phyloP scores from a whole-genome alignment of 2,329 filamentous ascomycete species.

The Nigrospora sphaerica region DNA sequence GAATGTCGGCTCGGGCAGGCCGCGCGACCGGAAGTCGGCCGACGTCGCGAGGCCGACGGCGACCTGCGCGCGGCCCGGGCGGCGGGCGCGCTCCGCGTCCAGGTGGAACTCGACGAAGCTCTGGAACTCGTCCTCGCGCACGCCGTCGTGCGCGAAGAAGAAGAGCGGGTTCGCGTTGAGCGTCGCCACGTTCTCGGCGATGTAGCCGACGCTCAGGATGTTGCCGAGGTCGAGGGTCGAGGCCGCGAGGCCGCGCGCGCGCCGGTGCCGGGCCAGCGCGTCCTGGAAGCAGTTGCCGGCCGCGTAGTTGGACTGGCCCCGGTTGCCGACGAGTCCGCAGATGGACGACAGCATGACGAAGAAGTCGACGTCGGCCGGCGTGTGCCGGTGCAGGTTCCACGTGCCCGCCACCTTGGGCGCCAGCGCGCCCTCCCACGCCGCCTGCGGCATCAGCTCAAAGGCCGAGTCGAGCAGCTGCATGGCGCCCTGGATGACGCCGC shows the following conservation, averaged over 20 bases:
- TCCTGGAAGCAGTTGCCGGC: conserved; percentile 26
- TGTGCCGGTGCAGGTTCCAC: conserved; percentile 27
- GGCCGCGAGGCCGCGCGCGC: conserved; percentile 7
- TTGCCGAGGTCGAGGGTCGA: conserved; percentile 14
- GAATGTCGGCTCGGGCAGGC: neutral
- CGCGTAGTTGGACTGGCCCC: conserved; percentile 26
- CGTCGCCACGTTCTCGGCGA: conserved; percentile 10
- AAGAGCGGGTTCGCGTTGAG: conserved; percentile 11
- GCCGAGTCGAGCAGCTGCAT: conserved; percentile 4
- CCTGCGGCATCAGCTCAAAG: conserved; percentile 18
- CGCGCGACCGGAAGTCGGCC: neutral
- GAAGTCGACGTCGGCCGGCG: conserved; percentile 21
- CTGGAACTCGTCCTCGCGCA: conserved; percentile 15
- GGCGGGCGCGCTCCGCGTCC: neutral
- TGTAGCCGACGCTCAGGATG: conserved; percentile 13
- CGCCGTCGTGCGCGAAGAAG: conserved; percentile 2
- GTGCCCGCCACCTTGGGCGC: conserved; percentile 30
- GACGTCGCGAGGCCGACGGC: neutral
- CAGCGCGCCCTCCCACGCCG: conserved; percentile 24
- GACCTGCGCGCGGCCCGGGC: neutral
- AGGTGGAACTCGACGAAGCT: conserved; percentile 1
- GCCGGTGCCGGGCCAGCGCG: conserved; percentile 14
- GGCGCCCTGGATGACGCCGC: neutral
- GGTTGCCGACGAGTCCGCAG: conserved; percentile 19
- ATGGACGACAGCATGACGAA: conserved; percentile 25